Conservation (phyloP, 2,329 filamentous ascomycete species). For the Aureobasidium sp. region DNA sequence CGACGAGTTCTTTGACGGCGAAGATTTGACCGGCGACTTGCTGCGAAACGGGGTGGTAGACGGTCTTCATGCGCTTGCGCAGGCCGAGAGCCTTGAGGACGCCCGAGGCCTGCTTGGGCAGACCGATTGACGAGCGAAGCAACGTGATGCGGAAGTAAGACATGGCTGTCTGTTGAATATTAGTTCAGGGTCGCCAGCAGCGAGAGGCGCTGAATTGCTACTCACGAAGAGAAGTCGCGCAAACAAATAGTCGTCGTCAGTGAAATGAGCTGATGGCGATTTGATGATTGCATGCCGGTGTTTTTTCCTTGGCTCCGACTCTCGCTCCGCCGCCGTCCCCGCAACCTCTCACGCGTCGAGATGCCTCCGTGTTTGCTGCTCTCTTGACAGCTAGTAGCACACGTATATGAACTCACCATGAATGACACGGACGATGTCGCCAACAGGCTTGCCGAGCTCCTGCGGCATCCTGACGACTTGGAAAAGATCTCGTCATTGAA, state of each 20-base stretch:
- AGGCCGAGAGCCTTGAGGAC: slow-evolving; percentile 83
- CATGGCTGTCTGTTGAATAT: slow-evolving; percentile 39
- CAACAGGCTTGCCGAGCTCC: slow-evolving; percentile 75
- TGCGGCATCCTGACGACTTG: slow-evolving; percentile 91
- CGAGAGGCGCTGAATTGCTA: background rate
- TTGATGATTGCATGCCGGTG: background rate
- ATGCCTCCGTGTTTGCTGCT: background rate
- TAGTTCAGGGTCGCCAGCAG: background rate
- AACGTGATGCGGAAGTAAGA: slow-evolving; percentile 86
- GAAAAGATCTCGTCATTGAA: slow-evolving; percentile 90
- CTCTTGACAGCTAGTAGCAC: background rate
- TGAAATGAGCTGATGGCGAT: slow-evolving; percentile 1
- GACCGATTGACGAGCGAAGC: slow-evolving; percentile 79
- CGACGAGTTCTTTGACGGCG: slow-evolving; percentile 85
- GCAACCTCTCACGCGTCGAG: background rate
- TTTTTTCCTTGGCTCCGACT: background rate
- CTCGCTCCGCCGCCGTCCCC: background rate
- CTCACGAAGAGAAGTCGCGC: background rate
- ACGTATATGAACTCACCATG: slow-evolving; percentile 15
- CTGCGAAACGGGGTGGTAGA: slow-evolving; percentile 77
- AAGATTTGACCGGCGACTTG: slow-evolving; percentile 85
- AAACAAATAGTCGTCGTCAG: background rate
- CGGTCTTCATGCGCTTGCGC: slow-evolving; percentile 73
- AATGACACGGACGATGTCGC: slow-evolving; percentile 25
- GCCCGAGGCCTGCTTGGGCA: slow-evolving; percentile 66